Conservation (phyloP, 345 rosid genomes). For the Microcos paniculata region DNA sequence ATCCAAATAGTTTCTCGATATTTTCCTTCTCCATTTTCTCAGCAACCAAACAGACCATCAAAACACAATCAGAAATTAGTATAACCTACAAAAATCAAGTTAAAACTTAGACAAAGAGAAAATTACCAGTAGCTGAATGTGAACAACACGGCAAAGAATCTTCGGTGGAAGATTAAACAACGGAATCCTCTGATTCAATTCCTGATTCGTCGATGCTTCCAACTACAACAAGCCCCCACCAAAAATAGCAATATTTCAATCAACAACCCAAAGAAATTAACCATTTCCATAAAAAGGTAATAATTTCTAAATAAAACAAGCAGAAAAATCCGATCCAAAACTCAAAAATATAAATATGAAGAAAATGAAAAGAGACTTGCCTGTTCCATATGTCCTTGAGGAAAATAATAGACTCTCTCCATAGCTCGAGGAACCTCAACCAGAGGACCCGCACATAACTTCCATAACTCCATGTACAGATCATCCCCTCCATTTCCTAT, state of each 20-base stretch:
- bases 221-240: slow-evolving; percentile 45
- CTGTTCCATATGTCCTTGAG: slow-evolving; percentile 98
- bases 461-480: slow-evolving; percentile 77
- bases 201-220: slow-evolving; percentile 86
- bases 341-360: background rate
- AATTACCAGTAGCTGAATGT: slow-evolving; percentile 70
- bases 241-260: slow-evolving; percentile 30
- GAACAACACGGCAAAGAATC: slow-evolving; percentile 78
- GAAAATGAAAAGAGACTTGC: slow-evolving; percentile 27
- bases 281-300: slow-evolving; percentile 7
- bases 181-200: slow-evolving; percentile 67
- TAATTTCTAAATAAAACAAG: slow-evolving; percentile 9
- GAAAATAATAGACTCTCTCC: slow-evolving; percentile 77
- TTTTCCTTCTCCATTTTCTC: slow-evolving; percentile 9
- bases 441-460: slow-evolving; percentile 80
- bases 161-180: slow-evolving; percentile 64
- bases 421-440: slow-evolving; percentile 65
- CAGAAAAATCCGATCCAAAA: slow-evolving; percentile 16
- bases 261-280: background rate
- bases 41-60: slow-evolving; percentile 4
- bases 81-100: background rate
- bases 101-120: background rate
- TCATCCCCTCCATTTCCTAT: slow-evolving; percentile 40
- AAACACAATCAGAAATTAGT: background rate
- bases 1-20: background rate